A percentile compares a stretch with the other conserved stretches of the same genome.
phyloP scores from a whole-genome alignment of 352 stramenopile species.

The Stramenopiles sp. region DNA sequence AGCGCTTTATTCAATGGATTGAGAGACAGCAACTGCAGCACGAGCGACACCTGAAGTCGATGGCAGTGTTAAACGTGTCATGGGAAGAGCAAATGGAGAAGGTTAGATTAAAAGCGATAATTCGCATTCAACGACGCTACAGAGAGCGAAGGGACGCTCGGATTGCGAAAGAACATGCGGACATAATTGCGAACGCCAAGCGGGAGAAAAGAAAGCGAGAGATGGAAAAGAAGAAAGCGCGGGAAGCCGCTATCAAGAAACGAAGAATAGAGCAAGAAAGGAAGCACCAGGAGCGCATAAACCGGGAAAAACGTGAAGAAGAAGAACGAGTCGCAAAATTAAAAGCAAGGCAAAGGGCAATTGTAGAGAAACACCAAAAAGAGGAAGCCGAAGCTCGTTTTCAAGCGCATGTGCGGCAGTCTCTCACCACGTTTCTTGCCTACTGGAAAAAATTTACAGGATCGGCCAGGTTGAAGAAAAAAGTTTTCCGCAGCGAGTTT shows the following conservation, averaged over 20 bases:
- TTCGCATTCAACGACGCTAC: neutral
- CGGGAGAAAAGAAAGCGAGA: neutral
- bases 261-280: neutral
- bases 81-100: slow-evolving; percentile 6
- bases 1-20: neutral
- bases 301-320: neutral
- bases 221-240: neutral
- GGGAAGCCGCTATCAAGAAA: neutral
- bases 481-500: neutral
- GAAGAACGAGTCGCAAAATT: neutral
- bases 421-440: neutral
- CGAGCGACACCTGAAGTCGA: neutral
- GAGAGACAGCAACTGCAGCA: neutral
- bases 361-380: neutral
- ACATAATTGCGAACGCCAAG: neutral
- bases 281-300: neutral
- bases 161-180: neutral
- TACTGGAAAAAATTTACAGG: neutral
- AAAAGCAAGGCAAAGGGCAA: neutral
- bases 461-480: neutral
- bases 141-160: neutral
- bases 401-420: neutral
- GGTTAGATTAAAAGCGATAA: neutral
- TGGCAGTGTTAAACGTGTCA: neutral
- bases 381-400: neutral